Conservation (phyloP, 768 basidiomycete species). For the Hericium alpestre region DNA sequence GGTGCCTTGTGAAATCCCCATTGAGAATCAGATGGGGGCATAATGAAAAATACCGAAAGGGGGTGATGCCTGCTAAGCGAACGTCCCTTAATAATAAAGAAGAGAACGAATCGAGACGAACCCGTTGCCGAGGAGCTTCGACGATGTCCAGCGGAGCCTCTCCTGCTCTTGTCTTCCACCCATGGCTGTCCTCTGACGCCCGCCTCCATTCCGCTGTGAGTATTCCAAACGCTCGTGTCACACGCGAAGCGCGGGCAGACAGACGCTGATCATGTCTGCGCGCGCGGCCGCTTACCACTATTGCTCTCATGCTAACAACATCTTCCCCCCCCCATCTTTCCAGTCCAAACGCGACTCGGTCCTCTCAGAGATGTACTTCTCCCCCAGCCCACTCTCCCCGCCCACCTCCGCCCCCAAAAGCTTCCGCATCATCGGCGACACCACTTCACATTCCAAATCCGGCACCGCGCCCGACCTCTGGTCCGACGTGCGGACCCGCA, state of each 20-base stretch:
- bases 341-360: background rate
- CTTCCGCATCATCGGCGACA: background rate
- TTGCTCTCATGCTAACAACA: background rate
- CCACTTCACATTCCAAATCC: background rate
- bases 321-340: background rate
- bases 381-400: background rate
- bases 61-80: background rate
- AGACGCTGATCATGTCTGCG: background rate
- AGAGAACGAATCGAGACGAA: too few relatives aligned
- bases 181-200: background rate
- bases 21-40: background rate
- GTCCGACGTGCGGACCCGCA: constrained; percentile 1
- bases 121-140: background rate
- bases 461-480: background rate
- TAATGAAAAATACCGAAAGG: background rate
- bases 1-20: too few relatives aligned
- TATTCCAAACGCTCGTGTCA: too few relatives aligned
- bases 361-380: background rate
- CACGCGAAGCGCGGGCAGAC: background rate
- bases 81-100: too few relatives aligned
- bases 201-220: background rate
- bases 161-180: background rate
- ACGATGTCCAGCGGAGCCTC: background rate
- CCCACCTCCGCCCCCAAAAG: background rate
- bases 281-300: background rate